Base-by-base conservation (phyloP, 1,139 yeast genomes). In the Saccharomyces hybrid region DNA sequence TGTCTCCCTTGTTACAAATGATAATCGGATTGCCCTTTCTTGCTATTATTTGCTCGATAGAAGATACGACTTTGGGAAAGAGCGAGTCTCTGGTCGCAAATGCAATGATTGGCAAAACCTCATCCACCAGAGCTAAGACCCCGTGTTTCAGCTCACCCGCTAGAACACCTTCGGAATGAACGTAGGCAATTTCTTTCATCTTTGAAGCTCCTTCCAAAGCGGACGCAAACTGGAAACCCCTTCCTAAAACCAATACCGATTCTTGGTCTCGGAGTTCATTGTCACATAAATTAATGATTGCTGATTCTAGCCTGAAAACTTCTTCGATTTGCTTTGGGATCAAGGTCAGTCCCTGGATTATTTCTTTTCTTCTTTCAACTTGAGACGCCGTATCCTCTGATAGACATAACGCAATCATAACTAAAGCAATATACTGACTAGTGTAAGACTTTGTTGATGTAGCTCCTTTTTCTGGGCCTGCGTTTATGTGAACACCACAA, bases 81-180 rank as follows among this genome's bases (percentile, higher is more conserved):
- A 95, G 80, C 26, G 97, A 88, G 74, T 95, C 99, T 70, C 95
- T 83, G n/a, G 99, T 93, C 54, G 97, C 98, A 73, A 95, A 84
- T 11, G 96, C 96, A 73, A 95, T 86, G 61, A 93, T 89, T 59
- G 99, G 99, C 68, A 93, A 79, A 63, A 86, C 78, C 66, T 88
- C 95, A 73, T 95, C 99, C 60, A 95, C 97, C 61, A 95, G 80
- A 2, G 99, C 99, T 68, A 95, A 81, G 42, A 90, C 97, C 74
- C 99, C 99, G 70, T 95, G 99, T 75, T 95, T 95, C 74, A 95
- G 83, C 74, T 95, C 99, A 71, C 99, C 99, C 27, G 99, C 99
- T 62, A 93, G 83, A 53, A 93, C 96, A 77, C 99, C 99, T 77
- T 95, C 99, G 26, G 98, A 89, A 73, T 95, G 99, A 91, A 93